phyloP scores from a whole-genome alignment of 1,139 yeast genomes.

The Debaryomyces subglobosus region DNA sequence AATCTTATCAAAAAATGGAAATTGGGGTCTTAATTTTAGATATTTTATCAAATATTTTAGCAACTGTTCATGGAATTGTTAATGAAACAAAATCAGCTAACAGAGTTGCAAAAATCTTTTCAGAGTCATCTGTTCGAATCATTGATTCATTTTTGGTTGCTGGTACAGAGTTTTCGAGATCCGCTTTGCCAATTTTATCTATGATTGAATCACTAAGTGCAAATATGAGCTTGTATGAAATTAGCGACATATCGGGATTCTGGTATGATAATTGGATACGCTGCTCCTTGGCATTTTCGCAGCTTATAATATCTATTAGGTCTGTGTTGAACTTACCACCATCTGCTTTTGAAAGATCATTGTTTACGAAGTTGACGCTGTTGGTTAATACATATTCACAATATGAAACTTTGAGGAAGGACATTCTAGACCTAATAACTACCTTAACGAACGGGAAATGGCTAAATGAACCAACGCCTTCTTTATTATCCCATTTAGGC shows the following conservation, averaged over 20 bases:
- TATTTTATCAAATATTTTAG: conserved; percentile 58
- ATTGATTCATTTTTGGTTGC: conserved; percentile 60
- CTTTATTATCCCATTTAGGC: conserved; percentile 81
- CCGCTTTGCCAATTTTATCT: conserved; percentile 58
- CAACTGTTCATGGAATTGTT: conserved; percentile 61
- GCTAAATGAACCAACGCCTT: conserved; percentile 62
- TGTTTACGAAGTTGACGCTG: conserved; percentile 59
- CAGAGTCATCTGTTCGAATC: conserved; percentile 52
- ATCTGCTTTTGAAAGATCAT: conserved; percentile 63
- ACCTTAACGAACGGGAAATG: conserved; percentile 65
- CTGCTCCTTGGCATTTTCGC: conserved; percentile 43
- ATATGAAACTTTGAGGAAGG: conserved; percentile 49
- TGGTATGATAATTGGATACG: conserved; percentile 50
- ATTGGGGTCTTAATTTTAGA: conserved; percentile 62
- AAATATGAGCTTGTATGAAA: conserved; percentile 39
- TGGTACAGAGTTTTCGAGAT: conserved; percentile 51
- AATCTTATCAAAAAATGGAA: conserved; percentile 59
- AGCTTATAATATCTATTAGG: conserved; percentile 56
- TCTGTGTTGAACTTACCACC: conserved; percentile 51
- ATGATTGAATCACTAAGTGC: conserved; percentile 52
- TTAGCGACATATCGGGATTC: conserved; percentile 45
- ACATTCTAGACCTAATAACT: conserved; percentile 60
- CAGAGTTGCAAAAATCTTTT: conserved; percentile 54
- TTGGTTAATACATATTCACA: conserved; percentile 64
- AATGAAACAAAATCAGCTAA: conserved; percentile 37